A percentile compares a stretch with the other conserved stretches of the same genome.
phyloP scores from a whole-genome alignment of 345 rosid species.

The Hibiscus mutabilis region DNA sequence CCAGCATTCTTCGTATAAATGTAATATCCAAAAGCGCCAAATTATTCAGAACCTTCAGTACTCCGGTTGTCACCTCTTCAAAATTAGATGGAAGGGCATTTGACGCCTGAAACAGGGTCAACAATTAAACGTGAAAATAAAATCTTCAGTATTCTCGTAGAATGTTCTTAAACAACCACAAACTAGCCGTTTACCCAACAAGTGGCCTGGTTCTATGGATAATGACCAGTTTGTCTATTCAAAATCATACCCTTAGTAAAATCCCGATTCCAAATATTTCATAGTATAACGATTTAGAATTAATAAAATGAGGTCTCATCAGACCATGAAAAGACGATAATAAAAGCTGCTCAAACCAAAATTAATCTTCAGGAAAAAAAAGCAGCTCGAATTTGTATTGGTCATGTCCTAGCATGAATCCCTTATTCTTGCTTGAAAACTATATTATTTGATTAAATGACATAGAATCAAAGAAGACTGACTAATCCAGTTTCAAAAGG shows the following conservation, averaged over 20 bases:
- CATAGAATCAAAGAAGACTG: background rate
- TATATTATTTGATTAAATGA: background rate
- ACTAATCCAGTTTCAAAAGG: background rate
- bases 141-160: background rate
- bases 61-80: conserved; percentile 74
- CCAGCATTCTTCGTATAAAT: conserved; percentile 62
- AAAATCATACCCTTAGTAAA: background rate
- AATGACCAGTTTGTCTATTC: background rate
- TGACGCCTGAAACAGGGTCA: conserved; percentile 39
- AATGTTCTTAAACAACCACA: background rate
- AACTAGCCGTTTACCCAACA: background rate
- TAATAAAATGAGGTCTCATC: background rate
- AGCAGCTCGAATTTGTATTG: background rate
- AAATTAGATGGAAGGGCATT: conserved; percentile 63
- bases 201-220: background rate
- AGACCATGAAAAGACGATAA: background rate
- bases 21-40: conserved; percentile 57
- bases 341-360: background rate
- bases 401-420: background rate
- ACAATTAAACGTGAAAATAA: background rate
- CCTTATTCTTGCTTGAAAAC: background rate
- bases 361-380: background rate
- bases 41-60: conserved; percentile 64
- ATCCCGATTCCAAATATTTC: background rate
- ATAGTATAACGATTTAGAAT: background rate